These are phyloP conservation scores for Kwoniella sp. DNA, from an alignment of 768 basidiomycete genomes.

Conservation along the genomic window DNA sequence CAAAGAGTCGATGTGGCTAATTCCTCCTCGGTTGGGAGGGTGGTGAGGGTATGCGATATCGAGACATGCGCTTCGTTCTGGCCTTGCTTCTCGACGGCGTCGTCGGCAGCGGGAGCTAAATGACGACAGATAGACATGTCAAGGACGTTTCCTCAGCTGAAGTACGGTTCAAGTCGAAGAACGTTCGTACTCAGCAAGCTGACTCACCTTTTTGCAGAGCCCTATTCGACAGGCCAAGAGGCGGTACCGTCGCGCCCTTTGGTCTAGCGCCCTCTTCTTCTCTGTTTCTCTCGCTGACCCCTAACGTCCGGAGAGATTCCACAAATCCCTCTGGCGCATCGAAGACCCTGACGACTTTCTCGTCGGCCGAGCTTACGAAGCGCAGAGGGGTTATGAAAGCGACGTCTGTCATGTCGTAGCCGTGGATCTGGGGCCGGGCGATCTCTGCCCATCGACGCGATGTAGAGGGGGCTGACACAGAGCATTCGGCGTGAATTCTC, in stretches of 20 bases:
- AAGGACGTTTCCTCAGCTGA: slow-evolving; percentile 6
- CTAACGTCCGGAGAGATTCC: slow-evolving; percentile 62
- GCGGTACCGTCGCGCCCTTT: slow-evolving; percentile 81
- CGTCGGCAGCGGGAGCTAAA: slow-evolving; percentile 34
- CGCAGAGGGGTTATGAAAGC: slow-evolving; percentile 73
- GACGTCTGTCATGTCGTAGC: slow-evolving; percentile 84
- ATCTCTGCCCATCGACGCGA: slow-evolving; percentile 63
- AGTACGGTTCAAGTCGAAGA: not conserved
- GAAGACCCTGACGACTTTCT: slow-evolving; percentile 92
- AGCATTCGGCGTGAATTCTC: slow-evolving; percentile 74
- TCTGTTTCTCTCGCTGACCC: slow-evolving; percentile 42
- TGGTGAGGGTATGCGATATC: slow-evolving; percentile 47
- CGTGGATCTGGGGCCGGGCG: slow-evolving; percentile 91
- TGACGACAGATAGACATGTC: slow-evolving; percentile 3
- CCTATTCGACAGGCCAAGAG: slow-evolving; percentile 91
- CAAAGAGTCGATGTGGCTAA: slow-evolving; percentile 83
- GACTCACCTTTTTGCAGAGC: slow-evolving; percentile 72
- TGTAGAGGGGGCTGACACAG: not conserved
- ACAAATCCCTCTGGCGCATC: slow-evolving; percentile 85
- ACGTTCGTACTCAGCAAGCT: not conserved
- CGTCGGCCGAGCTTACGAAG: slow-evolving; percentile 91
- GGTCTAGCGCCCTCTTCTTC: slow-evolving; percentile 28
- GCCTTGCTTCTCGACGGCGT: slow-evolving; percentile 23
- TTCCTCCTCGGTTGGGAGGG: slow-evolving; percentile 80
- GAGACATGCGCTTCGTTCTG: slow-evolving; percentile 52